A percentile compares a stretch with the other conserved stretches of the same genome.
phyloP scores from a whole-genome alignment of 192 early-diverging fungal species.

The Gryganskiella cystojenkinii region DNA sequence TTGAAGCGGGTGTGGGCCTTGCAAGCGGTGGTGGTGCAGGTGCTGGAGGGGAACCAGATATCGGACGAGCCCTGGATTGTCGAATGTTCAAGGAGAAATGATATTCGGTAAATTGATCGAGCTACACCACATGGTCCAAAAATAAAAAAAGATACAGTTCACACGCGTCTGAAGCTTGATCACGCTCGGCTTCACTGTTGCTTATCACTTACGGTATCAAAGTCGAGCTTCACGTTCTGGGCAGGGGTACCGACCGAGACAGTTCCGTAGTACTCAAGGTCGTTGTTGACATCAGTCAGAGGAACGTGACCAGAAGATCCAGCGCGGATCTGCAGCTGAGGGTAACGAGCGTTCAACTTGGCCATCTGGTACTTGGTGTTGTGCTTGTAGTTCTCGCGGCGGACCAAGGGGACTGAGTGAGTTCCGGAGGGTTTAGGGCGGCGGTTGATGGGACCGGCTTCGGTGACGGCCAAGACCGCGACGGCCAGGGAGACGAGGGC shows the following conservation, averaged over 20 bases:
- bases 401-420: slow-evolving; percentile 12
- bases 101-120: background rate
- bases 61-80: slow-evolving; percentile 68
- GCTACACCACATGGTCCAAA: background rate
- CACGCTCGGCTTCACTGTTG: no score
- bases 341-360: slow-evolving; percentile 24
- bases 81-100: background rate
- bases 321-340: slow-evolving; percentile 1
- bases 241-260: slow-evolving; percentile 72
- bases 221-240: slow-evolving; percentile 61
- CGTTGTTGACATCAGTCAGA: slow-evolving; percentile 48
- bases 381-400: slow-evolving; percentile 22
- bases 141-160: background rate
- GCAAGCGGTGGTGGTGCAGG: slow-evolving; percentile 61
- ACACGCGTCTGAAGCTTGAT: no score
- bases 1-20: slow-evolving; percentile 58
- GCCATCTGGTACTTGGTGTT: slow-evolving; percentile 25
- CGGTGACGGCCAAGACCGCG: slow-evolving; percentile 12
- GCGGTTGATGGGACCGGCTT: background rate
- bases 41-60: slow-evolving; percentile 66
- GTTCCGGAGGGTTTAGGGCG: background rate
- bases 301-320: slow-evolving; percentile 8
- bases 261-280: slow-evolving; percentile 70
- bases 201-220: no score
- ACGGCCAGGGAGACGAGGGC: slow-evolving; percentile 18